A percentile compares a stretch with the other conserved stretches of the same genome.
These are phyloP conservation scores for Venturia nashicola DNA, from an alignment of 2,329 filamentous ascomycete species.

Conservation along the genomic window DNA sequence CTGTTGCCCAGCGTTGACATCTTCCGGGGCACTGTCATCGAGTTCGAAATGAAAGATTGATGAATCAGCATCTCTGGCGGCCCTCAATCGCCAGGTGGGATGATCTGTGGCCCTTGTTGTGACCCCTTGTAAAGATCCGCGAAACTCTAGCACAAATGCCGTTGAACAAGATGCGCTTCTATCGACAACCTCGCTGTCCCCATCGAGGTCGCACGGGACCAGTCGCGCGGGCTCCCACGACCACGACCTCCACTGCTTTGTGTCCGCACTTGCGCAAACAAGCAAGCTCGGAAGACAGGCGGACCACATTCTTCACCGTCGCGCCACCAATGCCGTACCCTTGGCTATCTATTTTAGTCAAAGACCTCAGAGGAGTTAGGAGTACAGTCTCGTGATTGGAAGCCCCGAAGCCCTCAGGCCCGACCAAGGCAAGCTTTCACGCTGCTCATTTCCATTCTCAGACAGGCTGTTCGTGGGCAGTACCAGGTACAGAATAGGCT, in stretches of 20 bases:
- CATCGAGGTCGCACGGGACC: too few species aligned
- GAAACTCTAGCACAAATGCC: background rate
- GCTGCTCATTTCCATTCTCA: background rate
- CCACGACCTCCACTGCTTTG: background rate
- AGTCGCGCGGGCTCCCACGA: background rate
- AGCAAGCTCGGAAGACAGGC: background rate
- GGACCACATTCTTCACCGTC: background rate
- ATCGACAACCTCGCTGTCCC: background rate
- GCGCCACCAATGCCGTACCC: background rate
- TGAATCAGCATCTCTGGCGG: background rate
- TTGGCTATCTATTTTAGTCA: background rate
- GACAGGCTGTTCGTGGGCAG: background rate
- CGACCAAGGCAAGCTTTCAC: background rate
- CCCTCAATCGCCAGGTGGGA: background rate
- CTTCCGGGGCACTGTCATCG: too few species aligned
- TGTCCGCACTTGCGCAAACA: background rate
- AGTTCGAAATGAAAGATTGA: too few species aligned
- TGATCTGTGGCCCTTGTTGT: background rate
- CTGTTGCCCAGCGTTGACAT: too few species aligned
- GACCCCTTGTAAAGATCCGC: too few species aligned
- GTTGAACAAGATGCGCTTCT: too few species aligned
- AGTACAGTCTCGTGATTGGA: slow-evolving; percentile 2
- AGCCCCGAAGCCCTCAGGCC: background rate
- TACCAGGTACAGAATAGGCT: background rate
- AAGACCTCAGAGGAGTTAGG: background rate